phyloP scores from a whole-genome alignment of 257 asterid species.

The Solanum clarkiae region DNA sequence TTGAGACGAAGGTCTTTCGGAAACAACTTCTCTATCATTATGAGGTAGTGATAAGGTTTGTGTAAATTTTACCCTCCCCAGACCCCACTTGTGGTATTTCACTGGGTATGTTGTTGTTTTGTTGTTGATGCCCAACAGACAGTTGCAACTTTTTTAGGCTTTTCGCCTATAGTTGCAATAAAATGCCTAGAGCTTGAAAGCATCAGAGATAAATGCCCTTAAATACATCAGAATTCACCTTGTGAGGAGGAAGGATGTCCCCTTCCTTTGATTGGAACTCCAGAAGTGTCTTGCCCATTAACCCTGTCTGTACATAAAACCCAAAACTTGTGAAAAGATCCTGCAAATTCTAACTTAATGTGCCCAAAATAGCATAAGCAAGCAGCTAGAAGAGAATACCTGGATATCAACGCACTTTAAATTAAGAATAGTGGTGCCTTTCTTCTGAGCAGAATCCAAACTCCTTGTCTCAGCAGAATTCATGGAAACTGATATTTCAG shows the following conservation, averaged over 20 bases:
- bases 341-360: neutral
- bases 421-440: conserved; percentile 76
- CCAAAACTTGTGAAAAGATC: conserved; percentile 3
- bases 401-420: conserved; percentile 95
- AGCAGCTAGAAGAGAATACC: conserved; percentile 22
- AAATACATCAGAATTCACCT: conserved; percentile 26
- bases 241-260: conserved; percentile 90
- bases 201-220: neutral
- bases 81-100: too few relatives aligned
- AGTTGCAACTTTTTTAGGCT: neutral
- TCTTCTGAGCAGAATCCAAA: conserved; percentile 80
- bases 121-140: neutral
- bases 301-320: conserved; percentile 54
- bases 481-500: conserved; percentile 78
- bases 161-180: neutral
- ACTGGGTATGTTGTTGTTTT: too few relatives aligned
- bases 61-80: too few relatives aligned
- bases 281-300: conserved; percentile 81
- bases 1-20: too few relatives aligned
- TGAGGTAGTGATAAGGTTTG: too few relatives aligned
- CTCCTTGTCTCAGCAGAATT: conserved; percentile 72
- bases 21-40: too few relatives aligned
- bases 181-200: neutral
- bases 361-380: neutral
- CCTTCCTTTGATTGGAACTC: conserved; percentile 93